Conservation (phyloP, 2,329 filamentous ascomycete genomes). For the Ophiostoma piceae region DNA sequence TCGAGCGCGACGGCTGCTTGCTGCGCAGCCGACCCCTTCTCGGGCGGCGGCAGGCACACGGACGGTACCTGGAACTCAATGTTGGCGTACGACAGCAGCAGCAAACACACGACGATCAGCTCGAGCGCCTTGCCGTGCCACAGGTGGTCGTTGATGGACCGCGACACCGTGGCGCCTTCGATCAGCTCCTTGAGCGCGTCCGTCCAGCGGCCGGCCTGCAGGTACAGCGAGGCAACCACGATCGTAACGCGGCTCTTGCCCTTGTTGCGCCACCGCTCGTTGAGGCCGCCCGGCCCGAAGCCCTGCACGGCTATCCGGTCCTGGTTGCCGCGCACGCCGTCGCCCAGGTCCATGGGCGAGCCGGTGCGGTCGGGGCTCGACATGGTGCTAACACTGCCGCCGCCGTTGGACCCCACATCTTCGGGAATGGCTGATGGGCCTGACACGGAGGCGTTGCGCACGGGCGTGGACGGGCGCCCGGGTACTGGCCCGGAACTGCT, state of each 20-base stretch:
- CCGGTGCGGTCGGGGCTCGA: constrained; percentile 37
- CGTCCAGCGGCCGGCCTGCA: constrained; percentile 83
- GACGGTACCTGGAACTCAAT: constrained; percentile 73
- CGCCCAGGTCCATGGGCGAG: constrained; percentile 37
- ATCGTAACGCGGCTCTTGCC: constrained; percentile 75
- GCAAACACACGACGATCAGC: constrained; percentile 72
- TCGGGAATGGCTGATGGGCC: neutral
- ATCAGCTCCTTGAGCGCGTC: constrained; percentile 80
- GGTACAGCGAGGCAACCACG: constrained; percentile 76
- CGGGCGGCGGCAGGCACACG: constrained; percentile 49
- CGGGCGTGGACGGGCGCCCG: constrained; percentile 47
- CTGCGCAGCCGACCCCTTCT: constrained; percentile 37
- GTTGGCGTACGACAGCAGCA: constrained; percentile 79
- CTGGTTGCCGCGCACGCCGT: constrained; percentile 47
- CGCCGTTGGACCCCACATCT: constrained; percentile 28
- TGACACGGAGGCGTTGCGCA: constrained; percentile 34
- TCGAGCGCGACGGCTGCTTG: constrained; percentile 33
- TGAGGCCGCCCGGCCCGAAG: constrained; percentile 64
- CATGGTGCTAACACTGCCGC: constrained; percentile 33
- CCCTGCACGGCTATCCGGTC: constrained; percentile 62
- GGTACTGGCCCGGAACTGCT: constrained; percentile 44
- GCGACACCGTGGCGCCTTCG: constrained; percentile 72
- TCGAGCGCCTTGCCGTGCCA: constrained; percentile 97
- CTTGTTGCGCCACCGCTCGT: constrained; percentile 72
- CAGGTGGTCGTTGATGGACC: constrained; percentile 80